Percentiles rank a stretch among this genome's conserved stretches.
Evolutionary conservation across 768 basidiomycete genomes (phyloP).

Genomic region (Trametes maxima): DNA sequence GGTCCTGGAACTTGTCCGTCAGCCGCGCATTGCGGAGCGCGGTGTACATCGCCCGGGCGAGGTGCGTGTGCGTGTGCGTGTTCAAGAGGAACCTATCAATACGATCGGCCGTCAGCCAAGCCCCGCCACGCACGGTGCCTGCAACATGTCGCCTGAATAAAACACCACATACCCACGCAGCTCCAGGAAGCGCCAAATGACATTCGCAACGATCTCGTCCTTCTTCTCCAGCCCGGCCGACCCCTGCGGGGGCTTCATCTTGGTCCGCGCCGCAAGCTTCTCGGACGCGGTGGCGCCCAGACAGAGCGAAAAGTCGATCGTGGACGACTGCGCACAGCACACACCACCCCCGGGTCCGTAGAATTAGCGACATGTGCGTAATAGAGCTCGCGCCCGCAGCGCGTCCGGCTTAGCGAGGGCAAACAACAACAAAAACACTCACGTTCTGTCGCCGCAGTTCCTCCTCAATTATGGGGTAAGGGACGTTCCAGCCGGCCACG

Average conservation of each 20-base stretch:
- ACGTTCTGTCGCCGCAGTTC: conserved; percentile 96
- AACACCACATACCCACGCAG: conserved; percentile 76
- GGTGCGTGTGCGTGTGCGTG: conserved; percentile 83
- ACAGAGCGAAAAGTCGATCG: conserved; percentile 94
- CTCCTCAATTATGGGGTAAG: conserved; percentile 84
- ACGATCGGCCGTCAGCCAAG: conserved; percentile 6
- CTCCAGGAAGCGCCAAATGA: conserved; percentile 98
- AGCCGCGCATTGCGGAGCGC: conserved; percentile 77
- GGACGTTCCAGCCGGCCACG: conserved; percentile 88
- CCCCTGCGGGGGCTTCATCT: conserved; percentile 54
- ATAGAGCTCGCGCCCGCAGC: conserved; percentile 25
- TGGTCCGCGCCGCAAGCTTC: conserved; percentile 80
- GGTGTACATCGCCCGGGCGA: conserved; percentile 89
- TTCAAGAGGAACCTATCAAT: conserved; percentile 78
- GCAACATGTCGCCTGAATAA: not conserved
- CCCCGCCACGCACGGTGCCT: conserved; percentile 2
- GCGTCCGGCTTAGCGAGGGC: not conserved
- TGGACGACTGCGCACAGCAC: conserved; percentile 71
- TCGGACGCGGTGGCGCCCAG: conserved; percentile 88
- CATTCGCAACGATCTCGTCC: conserved; percentile 97
- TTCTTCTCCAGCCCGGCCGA: conserved; percentile 83
- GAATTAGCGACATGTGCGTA: conserved; percentile 19
- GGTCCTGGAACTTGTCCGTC: conserved; percentile 99
- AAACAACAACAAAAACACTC: conserved; percentile 39
- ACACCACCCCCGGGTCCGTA: conserved; percentile 10